phyloP scores from a whole-genome alignment of 2,329 filamentous ascomycete genomes.

The Myriangium duriaei region DNA sequence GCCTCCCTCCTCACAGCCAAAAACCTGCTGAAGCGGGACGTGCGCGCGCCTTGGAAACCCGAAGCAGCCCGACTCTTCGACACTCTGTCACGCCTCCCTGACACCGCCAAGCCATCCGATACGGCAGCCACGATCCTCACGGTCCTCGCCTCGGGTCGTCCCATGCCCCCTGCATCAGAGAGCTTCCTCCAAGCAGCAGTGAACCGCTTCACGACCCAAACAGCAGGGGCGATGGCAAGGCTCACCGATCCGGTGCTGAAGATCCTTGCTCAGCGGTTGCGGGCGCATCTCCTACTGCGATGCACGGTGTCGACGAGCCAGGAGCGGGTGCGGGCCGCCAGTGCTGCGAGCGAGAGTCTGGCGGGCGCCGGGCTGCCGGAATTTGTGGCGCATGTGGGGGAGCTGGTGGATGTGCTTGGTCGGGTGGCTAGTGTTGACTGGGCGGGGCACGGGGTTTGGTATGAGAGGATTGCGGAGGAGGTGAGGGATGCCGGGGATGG shows the following conservation, averaged over 20 bases:
- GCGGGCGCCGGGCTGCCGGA: slow-evolving; percentile 59
- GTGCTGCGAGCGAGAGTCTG: slow-evolving; percentile 55
- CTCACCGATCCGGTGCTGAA: slow-evolving; percentile 51
- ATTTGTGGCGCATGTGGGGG: slow-evolving; percentile 56
- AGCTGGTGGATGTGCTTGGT: slow-evolving; percentile 56
- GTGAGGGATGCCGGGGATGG: slow-evolving; percentile 25
- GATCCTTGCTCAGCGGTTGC: slow-evolving; percentile 54
- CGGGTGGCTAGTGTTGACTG: slow-evolving; percentile 55
- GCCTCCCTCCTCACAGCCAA: slow-evolving; percentile 69
- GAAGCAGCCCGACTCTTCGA: slow-evolving; percentile 60
- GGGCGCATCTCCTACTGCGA: slow-evolving; percentile 52
- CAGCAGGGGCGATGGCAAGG: slow-evolving; percentile 5
- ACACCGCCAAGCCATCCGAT: slow-evolving; percentile 7
- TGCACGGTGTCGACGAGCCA: slow-evolving; percentile 53
- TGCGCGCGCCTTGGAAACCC: slow-evolving; percentile 62
- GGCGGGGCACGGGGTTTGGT: slow-evolving; percentile 56
- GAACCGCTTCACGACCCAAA: slow-evolving; percentile 38
- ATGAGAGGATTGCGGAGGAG: slow-evolving; percentile 52
- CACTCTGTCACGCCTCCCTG: slow-evolving; percentile 47
- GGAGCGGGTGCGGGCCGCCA: slow-evolving; percentile 58
- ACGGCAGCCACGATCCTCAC: slow-evolving; percentile 33
- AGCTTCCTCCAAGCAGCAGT: slow-evolving; percentile 31
- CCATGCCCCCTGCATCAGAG: slow-evolving; percentile 36
- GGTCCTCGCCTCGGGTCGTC: slow-evolving; percentile 37
- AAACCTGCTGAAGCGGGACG: slow-evolving; percentile 70